phyloP scores from a whole-genome alignment of 352 stramenopile genomes.

The Pythium sp. region DNA sequence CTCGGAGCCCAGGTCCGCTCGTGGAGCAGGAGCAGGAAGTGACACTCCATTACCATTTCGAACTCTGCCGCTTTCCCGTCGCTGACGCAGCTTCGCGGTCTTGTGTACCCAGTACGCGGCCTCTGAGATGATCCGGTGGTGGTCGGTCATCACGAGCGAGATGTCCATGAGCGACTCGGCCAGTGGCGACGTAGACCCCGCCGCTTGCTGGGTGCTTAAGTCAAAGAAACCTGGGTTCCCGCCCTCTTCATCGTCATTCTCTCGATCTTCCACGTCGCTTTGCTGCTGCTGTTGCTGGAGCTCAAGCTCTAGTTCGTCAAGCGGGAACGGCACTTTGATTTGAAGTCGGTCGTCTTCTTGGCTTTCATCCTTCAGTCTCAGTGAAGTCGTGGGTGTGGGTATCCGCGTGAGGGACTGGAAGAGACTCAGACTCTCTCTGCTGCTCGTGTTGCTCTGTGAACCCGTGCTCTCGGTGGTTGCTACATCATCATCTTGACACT shows the following conservation, averaged over 20 bases:
- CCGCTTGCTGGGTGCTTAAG: no score
- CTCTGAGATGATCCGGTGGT: conserved; percentile 59
- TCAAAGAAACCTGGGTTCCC: not conserved
- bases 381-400: conserved; percentile 21
- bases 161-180: conserved; percentile 66
- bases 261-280: not conserved
- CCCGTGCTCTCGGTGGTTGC: not conserved
- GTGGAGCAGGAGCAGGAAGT: not conserved
- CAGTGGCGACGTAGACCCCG: conserved; percentile 22
- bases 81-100: conserved; percentile 21
- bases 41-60: not conserved
- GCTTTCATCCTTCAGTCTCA: not conserved
- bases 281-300: conserved; percentile 13
- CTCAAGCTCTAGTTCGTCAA: conserved; percentile 21
- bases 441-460: conserved; percentile 40
- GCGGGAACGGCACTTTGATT: conserved; percentile 2
- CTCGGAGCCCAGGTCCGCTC: conserved; percentile 38
- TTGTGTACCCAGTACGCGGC: conserved; percentile 46
- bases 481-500: conserved; percentile 22
- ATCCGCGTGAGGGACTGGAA: conserved; percentile 31
- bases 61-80: not conserved
- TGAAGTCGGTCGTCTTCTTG: not conserved
- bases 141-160: conserved; percentile 75
- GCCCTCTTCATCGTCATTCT: not conserved
- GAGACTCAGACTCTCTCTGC: conserved; percentile 32